These are phyloP conservation scores for Sclerotiophoma versabilis DNA, from an alignment of 2,329 filamentous ascomycete genomes.

Conservation along the genomic window DNA sequence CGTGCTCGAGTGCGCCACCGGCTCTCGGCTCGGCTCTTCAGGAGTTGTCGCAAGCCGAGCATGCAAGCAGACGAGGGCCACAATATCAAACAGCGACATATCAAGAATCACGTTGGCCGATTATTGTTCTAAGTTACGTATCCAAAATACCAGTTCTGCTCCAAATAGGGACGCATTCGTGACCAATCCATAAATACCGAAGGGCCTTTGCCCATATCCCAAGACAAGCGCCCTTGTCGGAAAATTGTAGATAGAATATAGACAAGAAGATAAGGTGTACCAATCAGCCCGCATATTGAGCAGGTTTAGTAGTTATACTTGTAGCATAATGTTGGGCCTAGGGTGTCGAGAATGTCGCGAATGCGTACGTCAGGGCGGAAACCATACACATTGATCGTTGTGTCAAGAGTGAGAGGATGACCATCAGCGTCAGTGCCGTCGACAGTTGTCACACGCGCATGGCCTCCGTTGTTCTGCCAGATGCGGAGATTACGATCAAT, in stretches of 20 bases:
- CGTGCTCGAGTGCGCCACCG: not conserved
- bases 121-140: too few species aligned
- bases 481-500: slow-evolving; percentile 60
- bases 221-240: too few species aligned
- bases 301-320: slow-evolving; percentile 44
- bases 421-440: slow-evolving; percentile 48
- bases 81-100: too few species aligned
- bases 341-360: slow-evolving; percentile 41
- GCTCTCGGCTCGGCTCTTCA: not conserved
- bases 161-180: too few species aligned
- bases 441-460: slow-evolving; percentile 40
- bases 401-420: slow-evolving; percentile 36
- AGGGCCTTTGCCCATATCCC: too few species aligned
- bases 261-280: not conserved
- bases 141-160: too few species aligned
- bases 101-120: too few species aligned
- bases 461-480: slow-evolving; percentile 52
- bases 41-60: not conserved
- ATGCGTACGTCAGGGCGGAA: slow-evolving; percentile 36
- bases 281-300: not conserved
- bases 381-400: slow-evolving; percentile 34
- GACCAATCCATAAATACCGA: too few species aligned
- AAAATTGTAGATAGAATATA: too few species aligned
- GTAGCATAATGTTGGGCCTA: slow-evolving; percentile 38
- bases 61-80: too few species aligned